Percentiles rank a stretch among this genome's conserved stretches.
These are phyloP conservation scores for Aspergillus ellipticus DNA, from an alignment of 495 filamentous ascomycete species.

Conservation along the genomic window DNA sequence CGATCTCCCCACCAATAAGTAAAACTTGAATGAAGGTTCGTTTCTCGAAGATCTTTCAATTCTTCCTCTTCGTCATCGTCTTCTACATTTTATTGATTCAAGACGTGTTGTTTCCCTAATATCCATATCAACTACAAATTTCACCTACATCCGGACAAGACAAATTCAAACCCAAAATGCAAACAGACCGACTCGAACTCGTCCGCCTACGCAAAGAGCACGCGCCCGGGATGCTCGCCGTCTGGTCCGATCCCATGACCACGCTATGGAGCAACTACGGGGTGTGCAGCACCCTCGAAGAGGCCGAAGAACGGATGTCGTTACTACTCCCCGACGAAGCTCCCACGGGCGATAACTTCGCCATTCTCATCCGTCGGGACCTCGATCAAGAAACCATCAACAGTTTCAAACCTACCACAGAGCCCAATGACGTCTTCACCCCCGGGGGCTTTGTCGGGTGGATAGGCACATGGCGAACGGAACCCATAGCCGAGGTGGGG, in stretches of 20 bases:
- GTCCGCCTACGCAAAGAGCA: slow-evolving; percentile 16
- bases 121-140: too few species aligned
- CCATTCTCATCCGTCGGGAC: slow-evolving; percentile 11
- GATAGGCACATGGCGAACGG: slow-evolving; percentile 3
- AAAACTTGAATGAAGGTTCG: too few species aligned
- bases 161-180: slow-evolving; percentile 4
- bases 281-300: slow-evolving; percentile 14
- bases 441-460: slow-evolving; percentile 1
- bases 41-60: too few species aligned
- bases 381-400: not conserved
- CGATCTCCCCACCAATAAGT: too few species aligned
- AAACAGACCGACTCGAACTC: slow-evolving; percentile 15
- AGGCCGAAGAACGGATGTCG: slow-evolving; percentile 18
- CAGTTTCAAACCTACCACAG: not conserved
- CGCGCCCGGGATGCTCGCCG: slow-evolving; percentile 13
- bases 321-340: slow-evolving; percentile 11
- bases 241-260: slow-evolving; percentile 21
- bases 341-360: slow-evolving; percentile 20
- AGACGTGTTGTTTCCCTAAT: too few species aligned
- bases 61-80: too few species aligned
- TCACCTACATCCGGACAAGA: too few species aligned
- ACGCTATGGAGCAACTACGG: slow-evolving; percentile 23
- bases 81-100: too few species aligned
- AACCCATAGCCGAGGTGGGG: slow-evolving; percentile 24
- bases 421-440: not conserved